Percentiles rank a stretch among this genome's conserved stretches.
phyloP scores from a whole-genome alignment of 2,329 filamentous ascomycete genomes.

The Hysterium pulicare region DNA sequence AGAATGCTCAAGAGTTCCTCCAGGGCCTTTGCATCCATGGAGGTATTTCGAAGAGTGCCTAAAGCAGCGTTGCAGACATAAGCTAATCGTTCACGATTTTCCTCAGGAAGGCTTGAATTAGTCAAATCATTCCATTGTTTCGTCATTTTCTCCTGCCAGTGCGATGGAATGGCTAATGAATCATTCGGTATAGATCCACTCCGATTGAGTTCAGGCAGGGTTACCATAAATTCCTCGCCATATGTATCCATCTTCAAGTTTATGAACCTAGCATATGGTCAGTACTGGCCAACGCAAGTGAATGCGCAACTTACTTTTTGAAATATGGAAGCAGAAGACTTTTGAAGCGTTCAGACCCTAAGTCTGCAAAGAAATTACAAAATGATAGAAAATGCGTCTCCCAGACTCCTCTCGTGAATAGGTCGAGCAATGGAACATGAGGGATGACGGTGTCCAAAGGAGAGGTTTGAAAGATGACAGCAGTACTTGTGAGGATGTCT shows the following conservation, averaged over 20 bases:
- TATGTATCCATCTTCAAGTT: slow-evolving; percentile 40
- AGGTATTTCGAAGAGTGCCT: slow-evolving; percentile 19
- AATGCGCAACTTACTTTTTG: slow-evolving; percentile 60
- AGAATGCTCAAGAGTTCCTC: slow-evolving; percentile 19
- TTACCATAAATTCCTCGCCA: slow-evolving; percentile 24
- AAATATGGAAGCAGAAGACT: slow-evolving; percentile 77
- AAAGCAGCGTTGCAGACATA: slow-evolving; percentile 32
- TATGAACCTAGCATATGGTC: slow-evolving; percentile 59
- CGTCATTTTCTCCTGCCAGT: slow-evolving; percentile 51
- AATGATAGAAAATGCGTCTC: slow-evolving; percentile 77
- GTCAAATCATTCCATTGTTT: slow-evolving; percentile 62
- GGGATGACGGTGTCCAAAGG: slow-evolving; percentile 77
- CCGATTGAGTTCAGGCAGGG: slow-evolving; percentile 28
- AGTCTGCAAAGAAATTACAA: slow-evolving; percentile 73
- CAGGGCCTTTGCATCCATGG: slow-evolving; percentile 18
- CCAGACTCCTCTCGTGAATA: slow-evolving; percentile 62
- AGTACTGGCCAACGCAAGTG: slow-evolving; percentile 6
- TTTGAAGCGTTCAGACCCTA: slow-evolving; percentile 71
- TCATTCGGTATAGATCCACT: slow-evolving; percentile 16
- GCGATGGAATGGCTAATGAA: slow-evolving; percentile 20
- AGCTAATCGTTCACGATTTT: slow-evolving; percentile 10
- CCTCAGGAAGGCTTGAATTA: not conserved
- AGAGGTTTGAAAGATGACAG: slow-evolving; percentile 70
- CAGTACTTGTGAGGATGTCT: slow-evolving; percentile 46
- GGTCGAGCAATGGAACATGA: slow-evolving; percentile 62